phyloP scores from a whole-genome alignment of 306 rosid species.

The Cucumis cinereus region DNA sequence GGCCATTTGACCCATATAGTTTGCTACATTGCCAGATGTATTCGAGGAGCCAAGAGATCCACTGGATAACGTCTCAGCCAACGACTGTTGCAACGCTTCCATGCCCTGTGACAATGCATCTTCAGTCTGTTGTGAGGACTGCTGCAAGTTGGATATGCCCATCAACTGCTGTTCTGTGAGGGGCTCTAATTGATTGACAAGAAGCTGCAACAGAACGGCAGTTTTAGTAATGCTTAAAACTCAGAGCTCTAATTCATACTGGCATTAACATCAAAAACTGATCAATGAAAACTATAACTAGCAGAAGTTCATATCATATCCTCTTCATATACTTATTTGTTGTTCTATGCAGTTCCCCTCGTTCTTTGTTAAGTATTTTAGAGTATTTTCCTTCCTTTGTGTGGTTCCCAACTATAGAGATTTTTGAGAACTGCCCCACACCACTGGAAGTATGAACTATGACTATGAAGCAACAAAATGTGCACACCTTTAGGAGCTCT shows the following conservation, averaged over 20 bases:
- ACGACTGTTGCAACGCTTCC: slow-evolving; percentile 72
- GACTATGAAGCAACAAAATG: not conserved
- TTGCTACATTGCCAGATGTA: slow-evolving; percentile 69
- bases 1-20: slow-evolving; percentile 84
- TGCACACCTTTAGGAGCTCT: slow-evolving; percentile 54
- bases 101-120: slow-evolving; percentile 75
- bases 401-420: not conserved
- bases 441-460: not conserved
- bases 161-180: slow-evolving; percentile 58
- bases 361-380: not conserved
- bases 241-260: not conserved
- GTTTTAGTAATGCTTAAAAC: not conserved
- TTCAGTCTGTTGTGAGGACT: slow-evolving; percentile 70
- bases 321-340: not conserved
- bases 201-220: slow-evolving; percentile 30
- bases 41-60: slow-evolving; percentile 51
- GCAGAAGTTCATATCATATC: not conserved
- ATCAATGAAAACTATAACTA: not conserved
- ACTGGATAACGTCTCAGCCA: slow-evolving; percentile 52
- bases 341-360: not conserved
- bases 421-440: not conserved
- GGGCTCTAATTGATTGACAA: slow-evolving; percentile 61
- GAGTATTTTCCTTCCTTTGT: not conserved
- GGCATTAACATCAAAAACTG: not conserved
- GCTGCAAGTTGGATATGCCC: slow-evolving; percentile 60